phyloP scores from a whole-genome alignment of 495 filamentous ascomycete species.

The Lophium mytilinum region DNA sequence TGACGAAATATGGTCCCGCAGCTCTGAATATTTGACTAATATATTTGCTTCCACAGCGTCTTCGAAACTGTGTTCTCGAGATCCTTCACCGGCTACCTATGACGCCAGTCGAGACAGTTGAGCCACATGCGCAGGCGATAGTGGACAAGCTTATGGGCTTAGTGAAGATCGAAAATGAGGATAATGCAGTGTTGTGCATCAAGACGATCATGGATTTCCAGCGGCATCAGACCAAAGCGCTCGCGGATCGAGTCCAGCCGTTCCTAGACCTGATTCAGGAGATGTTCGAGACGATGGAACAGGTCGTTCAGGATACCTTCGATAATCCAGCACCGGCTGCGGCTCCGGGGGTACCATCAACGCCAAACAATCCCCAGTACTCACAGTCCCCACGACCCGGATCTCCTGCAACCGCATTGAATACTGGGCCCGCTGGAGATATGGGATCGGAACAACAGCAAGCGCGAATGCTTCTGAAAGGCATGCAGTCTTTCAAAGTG shows the following conservation, averaged over 20 bases:
- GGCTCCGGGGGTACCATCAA: conserved; percentile 54
- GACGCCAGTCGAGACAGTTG: conserved; percentile 66
- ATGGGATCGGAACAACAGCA: conserved; percentile 72
- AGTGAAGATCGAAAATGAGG: conserved; percentile 88
- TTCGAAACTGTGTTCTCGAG: conserved; percentile 86
- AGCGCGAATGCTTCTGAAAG: conserved; percentile 69
- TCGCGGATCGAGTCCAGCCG: conserved; percentile 70
- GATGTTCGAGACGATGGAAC: conserved; percentile 89
- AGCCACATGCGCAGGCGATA: conserved; percentile 76
- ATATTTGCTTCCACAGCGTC: conserved; percentile 50
- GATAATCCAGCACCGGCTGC: conserved; percentile 60
- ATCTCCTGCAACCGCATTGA: conserved; percentile 71
- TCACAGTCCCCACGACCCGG: conserved; percentile 82
- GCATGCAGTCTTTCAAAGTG: conserved; percentile 99
- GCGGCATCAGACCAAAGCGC: conserved; percentile 79
- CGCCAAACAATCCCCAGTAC: conserved; percentile 65
- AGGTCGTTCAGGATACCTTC: conserved; percentile 86
- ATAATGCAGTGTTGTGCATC: conserved; percentile 95
- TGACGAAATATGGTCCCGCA: conserved; percentile 26
- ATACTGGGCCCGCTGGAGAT: conserved; percentile 44
- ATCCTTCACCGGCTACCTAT: conserved; percentile 89
- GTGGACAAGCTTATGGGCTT: conserved; percentile 84
- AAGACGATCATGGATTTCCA: conserved; percentile 96
- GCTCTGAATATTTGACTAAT: neutral
- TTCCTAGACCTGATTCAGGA: conserved; percentile 90